Conservation (phyloP, 371 early-diverging fungal genomes). For the Saksenaea oblongispora region DNA sequence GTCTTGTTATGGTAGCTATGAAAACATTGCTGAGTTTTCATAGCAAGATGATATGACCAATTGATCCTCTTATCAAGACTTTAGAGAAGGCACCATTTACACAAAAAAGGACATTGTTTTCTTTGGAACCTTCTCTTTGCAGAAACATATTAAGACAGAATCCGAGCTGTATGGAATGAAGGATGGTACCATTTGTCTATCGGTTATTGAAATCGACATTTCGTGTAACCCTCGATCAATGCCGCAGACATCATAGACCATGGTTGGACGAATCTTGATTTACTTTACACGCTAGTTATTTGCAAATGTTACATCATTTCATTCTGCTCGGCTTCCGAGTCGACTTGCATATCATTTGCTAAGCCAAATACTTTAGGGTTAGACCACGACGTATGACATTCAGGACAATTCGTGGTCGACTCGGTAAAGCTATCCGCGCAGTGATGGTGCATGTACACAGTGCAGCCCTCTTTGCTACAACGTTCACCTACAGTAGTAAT, state of each 20-base stretch:
- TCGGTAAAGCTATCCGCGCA: not conserved
- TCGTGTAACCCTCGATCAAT: not conserved
- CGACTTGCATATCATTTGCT: not conserved
- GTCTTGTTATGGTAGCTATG: constrained; percentile 1
- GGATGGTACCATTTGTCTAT: not conserved
- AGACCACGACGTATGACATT: not conserved
- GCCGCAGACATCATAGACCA: not conserved
- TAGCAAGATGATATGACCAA: not conserved
- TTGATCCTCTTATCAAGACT: not conserved
- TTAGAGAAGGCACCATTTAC: not conserved
- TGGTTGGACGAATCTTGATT: not conserved
- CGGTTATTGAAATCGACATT: not conserved
- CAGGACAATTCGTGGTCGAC: not conserved
- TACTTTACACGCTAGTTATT: not conserved
- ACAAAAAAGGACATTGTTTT: constrained; percentile 1
- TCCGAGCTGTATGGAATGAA: not conserved
- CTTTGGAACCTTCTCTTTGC: not conserved
- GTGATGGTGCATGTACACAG: not conserved
- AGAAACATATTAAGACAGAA: too few species aligned
- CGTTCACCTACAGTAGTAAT: constrained; percentile 1
- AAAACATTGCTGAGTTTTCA: not conserved
- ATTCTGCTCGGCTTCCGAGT: not conserved
- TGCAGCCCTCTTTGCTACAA: constrained; percentile 1
- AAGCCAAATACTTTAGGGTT: not conserved
- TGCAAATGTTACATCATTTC: not conserved